Evolutionary conservation across 139 green algal species (phyloP).

Genomic region (Chlamydomonas eustigma): DNA sequence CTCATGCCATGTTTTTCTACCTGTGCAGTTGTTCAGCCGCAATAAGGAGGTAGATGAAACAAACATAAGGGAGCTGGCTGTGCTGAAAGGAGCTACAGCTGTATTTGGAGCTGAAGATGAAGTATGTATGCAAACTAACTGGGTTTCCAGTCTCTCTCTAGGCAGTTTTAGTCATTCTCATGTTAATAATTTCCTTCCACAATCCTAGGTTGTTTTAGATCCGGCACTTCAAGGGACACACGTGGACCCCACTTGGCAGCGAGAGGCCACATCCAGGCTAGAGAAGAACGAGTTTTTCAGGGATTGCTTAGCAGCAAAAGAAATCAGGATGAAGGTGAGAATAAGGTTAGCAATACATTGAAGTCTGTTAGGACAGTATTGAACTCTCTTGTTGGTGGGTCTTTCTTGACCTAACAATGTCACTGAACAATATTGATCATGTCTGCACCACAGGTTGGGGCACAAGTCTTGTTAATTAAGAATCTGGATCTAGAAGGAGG

Average conservation of each 20-base stretch:
- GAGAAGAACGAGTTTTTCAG: conserved; percentile 53
- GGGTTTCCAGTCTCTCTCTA: too few relatives aligned
- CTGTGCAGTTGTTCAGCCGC: conserved; percentile 49
- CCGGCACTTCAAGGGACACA: too few relatives aligned
- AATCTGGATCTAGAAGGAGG: conserved; percentile 47
- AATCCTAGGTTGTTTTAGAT: too few relatives aligned
- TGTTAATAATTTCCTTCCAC: too few relatives aligned
- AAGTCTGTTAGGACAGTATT: too few relatives aligned
- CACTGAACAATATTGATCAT: too few relatives aligned
- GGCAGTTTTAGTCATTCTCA: too few relatives aligned
- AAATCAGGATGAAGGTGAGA: conserved; percentile 44
- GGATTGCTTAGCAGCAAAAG: conserved; percentile 45
- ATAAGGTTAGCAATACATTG: neutral
- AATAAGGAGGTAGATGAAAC: conserved; percentile 64
- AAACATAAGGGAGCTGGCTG: conserved; percentile 45
- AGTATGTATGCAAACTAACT: too few relatives aligned
- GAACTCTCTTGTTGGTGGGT: too few relatives aligned
- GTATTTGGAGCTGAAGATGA: neutral
- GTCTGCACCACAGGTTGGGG: conserved; percentile 47
- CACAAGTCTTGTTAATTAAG: conserved; percentile 63
- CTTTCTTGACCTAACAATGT: too few relatives aligned
- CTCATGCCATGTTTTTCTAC: too few relatives aligned
- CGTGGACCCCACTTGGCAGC: too few relatives aligned
- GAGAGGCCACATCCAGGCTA: conserved; percentile 21
- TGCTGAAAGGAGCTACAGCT: conserved; percentile 11